A percentile compares a stretch with the other conserved stretches of the same genome.
Conservation (phyloP, 441 rosid genomes). For the Jatropha multifida region DNA sequence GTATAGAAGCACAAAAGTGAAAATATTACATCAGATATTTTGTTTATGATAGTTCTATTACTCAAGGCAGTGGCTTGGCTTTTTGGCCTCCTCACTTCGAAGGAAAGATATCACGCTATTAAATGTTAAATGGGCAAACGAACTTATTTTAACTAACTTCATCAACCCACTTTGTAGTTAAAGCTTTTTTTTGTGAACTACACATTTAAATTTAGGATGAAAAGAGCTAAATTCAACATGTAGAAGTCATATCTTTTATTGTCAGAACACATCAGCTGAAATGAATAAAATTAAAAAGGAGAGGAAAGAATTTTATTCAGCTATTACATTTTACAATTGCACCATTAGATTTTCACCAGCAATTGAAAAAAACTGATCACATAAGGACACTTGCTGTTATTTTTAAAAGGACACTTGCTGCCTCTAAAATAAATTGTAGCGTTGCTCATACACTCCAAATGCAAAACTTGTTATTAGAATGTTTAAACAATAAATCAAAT, state of each 20-base stretch:
- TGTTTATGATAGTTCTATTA: background rate
- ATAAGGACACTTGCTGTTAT: background rate
- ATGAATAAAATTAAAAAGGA: background rate
- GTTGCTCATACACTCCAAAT: constrained; percentile 5
- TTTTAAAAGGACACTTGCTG: background rate
- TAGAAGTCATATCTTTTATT: background rate
- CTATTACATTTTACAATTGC: background rate
- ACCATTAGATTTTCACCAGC: background rate
- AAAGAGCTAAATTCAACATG: background rate
- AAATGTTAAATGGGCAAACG: too few relatives aligned
- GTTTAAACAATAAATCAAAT: background rate
- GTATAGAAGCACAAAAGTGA: background rate
- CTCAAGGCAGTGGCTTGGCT: background rate
- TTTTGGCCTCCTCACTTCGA: too few relatives aligned
- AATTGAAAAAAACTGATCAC: background rate
- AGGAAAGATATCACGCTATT: background rate
- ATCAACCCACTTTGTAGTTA: background rate
- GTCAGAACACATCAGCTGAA: background rate
- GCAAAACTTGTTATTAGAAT: background rate
- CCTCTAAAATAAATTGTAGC: background rate
- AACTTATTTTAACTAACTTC: background rate
- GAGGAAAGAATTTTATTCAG: background rate
- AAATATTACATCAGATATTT: background rate
- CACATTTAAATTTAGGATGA: background rate
- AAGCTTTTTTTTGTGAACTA: background rate